Base-by-base conservation (phyloP, 1,139 yeast genomes). In the Sugiyamaella paludigena region DNA sequence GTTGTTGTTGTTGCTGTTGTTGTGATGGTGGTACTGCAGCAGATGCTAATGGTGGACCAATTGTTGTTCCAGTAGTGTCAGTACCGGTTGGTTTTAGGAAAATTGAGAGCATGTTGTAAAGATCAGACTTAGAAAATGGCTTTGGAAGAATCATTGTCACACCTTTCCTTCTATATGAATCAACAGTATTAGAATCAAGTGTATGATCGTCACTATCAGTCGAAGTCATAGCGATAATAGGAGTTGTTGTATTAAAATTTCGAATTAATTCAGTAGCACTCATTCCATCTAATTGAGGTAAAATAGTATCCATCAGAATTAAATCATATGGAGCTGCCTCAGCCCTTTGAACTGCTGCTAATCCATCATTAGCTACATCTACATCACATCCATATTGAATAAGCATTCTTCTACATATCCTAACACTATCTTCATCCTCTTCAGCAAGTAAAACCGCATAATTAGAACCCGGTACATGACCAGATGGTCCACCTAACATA, bases 211-310 rank as follows among this genome's bases (percentile, higher is more conserved):
- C 15, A 32, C 45, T 50, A 8, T 42, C 26, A n/a, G 50, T 49
- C 12, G 95, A 94, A 2, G 96, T 88, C 96, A 91, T 88, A 39
- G 96, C 95, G 55, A 89, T 85, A 55, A 91, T 87, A 5, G 97
- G 97, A 0, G 96, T 87, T 51, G 77, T 78, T 24, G 82, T 81
- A 64, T 88, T 95, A 64, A 87, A 87, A 15, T 85, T 81, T 56
- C 97, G 75, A 51, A 91, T 88, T 38, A 88, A 82, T 44, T 88
- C 83, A 1, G 96, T 84, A 1, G 96, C 96, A 1, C 95, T 84
- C 7, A 96, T 95, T 41, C 98, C 98, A 66, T 91, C 97, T 48
- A 91, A 72, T 64, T 87, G 87, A 1, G 97, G 97, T 92, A 91
- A 86, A 24, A 91, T 95, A 47, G 87, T 87, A 68, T 89, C 96